A percentile compares a stretch with the other conserved stretches of the same genome.
Conservation (phyloP, 192 early-diverging fungal species). For the Backusella morwellensis region DNA sequence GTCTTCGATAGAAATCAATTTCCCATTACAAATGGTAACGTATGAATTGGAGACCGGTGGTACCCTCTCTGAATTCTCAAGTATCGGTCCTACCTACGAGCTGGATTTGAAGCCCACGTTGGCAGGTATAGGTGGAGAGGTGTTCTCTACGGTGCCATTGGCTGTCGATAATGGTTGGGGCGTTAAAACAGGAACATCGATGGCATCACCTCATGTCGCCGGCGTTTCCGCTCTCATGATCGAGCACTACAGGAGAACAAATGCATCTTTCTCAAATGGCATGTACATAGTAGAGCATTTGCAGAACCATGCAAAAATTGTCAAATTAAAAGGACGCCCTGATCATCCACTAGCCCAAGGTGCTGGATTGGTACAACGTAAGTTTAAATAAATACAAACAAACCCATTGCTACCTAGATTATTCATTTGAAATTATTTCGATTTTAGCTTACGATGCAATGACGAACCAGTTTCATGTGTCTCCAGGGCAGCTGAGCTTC, state of each 20-base stretch:
- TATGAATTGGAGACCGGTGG: conserved; percentile 37
- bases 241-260: conserved; percentile 23
- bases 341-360: conserved; percentile 44
- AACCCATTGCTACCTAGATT: not conserved
- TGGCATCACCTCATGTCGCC: conserved; percentile 63
- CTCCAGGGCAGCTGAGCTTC: conserved; percentile 50
- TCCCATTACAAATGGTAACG: not conserved
- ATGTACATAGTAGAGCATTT: not conserved
- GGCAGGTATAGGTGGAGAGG: conserved; percentile 47
- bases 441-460: conserved; percentile 39
- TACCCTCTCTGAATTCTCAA: conserved; percentile 70
- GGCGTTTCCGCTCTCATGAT: conserved; percentile 49
- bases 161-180: conserved; percentile 40
- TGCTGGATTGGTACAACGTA: conserved; percentile 51
- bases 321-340: not conserved
- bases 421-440: not conserved
- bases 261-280: conserved; percentile 17
- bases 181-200: conserved; percentile 51
- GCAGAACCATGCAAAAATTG: not conserved
- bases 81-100: conserved; percentile 69
- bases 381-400: not conserved
- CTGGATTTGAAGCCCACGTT: conserved; percentile 56
- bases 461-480: conserved; percentile 32
- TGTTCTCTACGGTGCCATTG: conserved; percentile 49
- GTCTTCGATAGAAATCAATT: not conserved